A percentile compares a stretch with the other conserved stretches of the same genome.
phyloP scores from a whole-genome alignment of 345 rosid genomes.

The Moringa oleifera region DNA sequence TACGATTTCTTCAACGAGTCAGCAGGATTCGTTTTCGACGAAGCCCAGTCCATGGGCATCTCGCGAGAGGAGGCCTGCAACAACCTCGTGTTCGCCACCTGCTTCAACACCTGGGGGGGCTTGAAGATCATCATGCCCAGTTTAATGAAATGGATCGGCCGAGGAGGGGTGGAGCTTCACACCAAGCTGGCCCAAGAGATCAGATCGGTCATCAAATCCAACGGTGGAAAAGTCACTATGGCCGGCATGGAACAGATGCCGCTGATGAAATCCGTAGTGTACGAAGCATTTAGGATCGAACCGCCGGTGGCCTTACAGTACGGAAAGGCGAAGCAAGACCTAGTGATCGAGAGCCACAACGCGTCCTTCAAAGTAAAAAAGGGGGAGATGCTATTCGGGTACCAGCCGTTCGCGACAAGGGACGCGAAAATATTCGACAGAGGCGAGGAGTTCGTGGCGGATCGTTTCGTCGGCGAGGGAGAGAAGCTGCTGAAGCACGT shows the following conservation, averaged over 20 bases:
- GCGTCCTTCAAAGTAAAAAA: conserved; percentile 61
- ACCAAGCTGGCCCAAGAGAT: conserved; percentile 63
- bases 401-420: conserved; percentile 75
- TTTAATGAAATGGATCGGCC: conserved; percentile 63
- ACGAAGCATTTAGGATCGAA: conserved; percentile 74
- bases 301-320: conserved; percentile 80
- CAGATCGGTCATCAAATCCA: conserved; percentile 50
- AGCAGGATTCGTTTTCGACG: conserved; percentile 51
- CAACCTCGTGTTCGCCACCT: conserved; percentile 73
- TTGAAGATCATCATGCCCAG: conserved; percentile 62
- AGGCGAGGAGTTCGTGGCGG: conserved; percentile 74
- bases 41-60: conserved; percentile 63
- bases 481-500: conserved; percentile 59
- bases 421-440: conserved; percentile 72
- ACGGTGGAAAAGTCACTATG: conserved; percentile 71
- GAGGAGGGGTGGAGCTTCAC: conserved; percentile 60
- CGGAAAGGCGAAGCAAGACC: conserved; percentile 63
- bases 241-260: conserved; percentile 70
- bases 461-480: conserved; percentile 71
- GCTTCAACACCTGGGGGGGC: conserved; percentile 90
- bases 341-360: conserved; percentile 76
- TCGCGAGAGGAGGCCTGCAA: conserved; percentile 82
- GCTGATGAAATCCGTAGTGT: conserved; percentile 70
- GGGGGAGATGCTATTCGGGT: conserved; percentile 84
- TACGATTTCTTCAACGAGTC: conserved; percentile 63